Conservation (phyloP, 116 monocot species). For the Cymodocea nodosa region DNA sequence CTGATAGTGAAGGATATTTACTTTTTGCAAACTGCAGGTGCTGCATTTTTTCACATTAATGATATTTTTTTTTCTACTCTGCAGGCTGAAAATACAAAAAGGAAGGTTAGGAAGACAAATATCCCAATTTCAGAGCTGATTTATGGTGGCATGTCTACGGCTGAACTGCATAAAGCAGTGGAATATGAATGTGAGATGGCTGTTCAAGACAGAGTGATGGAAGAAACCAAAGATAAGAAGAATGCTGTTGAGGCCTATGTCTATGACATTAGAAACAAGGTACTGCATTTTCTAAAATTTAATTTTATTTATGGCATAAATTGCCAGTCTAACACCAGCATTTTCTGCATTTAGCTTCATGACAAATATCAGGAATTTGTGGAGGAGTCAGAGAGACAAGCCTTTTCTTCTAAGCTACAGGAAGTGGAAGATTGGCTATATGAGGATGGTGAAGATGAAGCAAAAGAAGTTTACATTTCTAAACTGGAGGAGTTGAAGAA, state of each 20-base stretch:
- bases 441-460: slow-evolving; percentile 95
- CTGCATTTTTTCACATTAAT: neutral
- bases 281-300: slow-evolving; percentile 3
- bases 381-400: slow-evolving; percentile 36
- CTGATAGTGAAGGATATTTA: too few relatives aligned
- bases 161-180: slow-evolving; percentile 64
- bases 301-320: neutral
- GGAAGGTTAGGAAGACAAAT: slow-evolving; percentile 62
- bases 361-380: slow-evolving; percentile 86
- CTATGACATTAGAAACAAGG: slow-evolving; percentile 97
- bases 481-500: slow-evolving; percentile 82
- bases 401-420: slow-evolving; percentile 60
- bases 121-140: slow-evolving; percentile 49
- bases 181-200: slow-evolving; percentile 95
- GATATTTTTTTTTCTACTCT: neutral
- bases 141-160: slow-evolving; percentile 37
- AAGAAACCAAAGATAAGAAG: slow-evolving; percentile 95
- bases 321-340: neutral
- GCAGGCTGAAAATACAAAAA: slow-evolving; percentile 20
- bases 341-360: slow-evolving; percentile 46
- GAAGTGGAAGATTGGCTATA: slow-evolving; percentile 97
- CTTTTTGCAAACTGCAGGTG: neutral
- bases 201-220: slow-evolving; percentile 90
- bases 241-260: slow-evolving; percentile 98
- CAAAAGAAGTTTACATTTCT: slow-evolving; percentile 80